Evolutionary conservation across 148 eudicot species (phyloP), one percentile per base, ranked within the genome.

Genomic region (Nepenthes gracilis): DNA sequence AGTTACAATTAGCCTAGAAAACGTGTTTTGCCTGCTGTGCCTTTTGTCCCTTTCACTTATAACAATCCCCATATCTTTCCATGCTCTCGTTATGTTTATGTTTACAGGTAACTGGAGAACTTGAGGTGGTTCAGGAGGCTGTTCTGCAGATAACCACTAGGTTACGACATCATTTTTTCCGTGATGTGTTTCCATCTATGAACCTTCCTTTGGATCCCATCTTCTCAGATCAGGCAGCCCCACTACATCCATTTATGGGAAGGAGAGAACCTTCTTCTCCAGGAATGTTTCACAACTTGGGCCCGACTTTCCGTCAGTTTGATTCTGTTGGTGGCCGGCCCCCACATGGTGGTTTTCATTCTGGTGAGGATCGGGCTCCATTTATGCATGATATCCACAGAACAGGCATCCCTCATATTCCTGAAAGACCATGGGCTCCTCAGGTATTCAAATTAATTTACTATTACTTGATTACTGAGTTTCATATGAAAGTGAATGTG

Each of bases 381-480:
- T 86, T 85, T 76, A 66, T 81, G 83, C 90, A 77, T 55, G 84
- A 79, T 74, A 80, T 83, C 49, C 91, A 83, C 47, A 62, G 92
- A 60, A 82, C 83, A 10, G 85, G 84, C 55, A 57, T 79, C 23
- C 89, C 77, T 64, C 80, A 71, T 60, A 60, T 80, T 40, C 73
- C 88, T 57, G 96, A 86, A 68, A 85, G 94, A 47, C 79, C 81
- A 47, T 92, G 96, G 96, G 84, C 80, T 62, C 83, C 94, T 47
- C 96, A 82, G 95, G 98, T 92, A 83, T 47, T 11, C 9, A 5
- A 10, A 11, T 54, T 2, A 49, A 2, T 49, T 49, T 49, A 11
- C 13, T 2, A 2, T 5, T 2, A 5, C 10, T 49, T n/a, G 15
- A 11, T 11, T 49, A n/a, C 11, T 2, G 53, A 40, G 4, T 50